A percentile compares a stretch with the other conserved stretches of the same genome.
phyloP scores from a whole-genome alignment of 2,329 filamentous ascomycete species.

The Phoma sp. region DNA sequence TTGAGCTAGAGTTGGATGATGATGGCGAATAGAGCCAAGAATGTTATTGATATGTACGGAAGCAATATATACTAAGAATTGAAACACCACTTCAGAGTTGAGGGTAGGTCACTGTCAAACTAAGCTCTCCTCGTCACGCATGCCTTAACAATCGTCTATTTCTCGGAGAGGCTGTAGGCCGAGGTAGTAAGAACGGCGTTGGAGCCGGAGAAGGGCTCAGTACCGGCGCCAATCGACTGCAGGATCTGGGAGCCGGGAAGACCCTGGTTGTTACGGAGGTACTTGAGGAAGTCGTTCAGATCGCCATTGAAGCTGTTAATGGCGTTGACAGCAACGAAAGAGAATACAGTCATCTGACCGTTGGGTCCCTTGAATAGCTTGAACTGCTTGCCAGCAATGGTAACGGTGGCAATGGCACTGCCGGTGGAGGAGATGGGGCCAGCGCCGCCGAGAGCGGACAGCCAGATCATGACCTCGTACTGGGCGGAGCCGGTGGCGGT shows the following conservation, averaged over 20 bases:
- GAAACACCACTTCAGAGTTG: not conserved
- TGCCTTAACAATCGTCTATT: slow-evolving; percentile 8
- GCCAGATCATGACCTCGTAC: slow-evolving; percentile 74
- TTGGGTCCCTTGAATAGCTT: slow-evolving; percentile 69
- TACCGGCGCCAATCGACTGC: slow-evolving; percentile 62
- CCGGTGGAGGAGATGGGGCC: slow-evolving; percentile 67
- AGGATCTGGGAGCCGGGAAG: slow-evolving; percentile 61
- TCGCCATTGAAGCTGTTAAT: slow-evolving; percentile 65
- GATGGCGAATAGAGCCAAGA: too few species aligned
- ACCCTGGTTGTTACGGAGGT: slow-evolving; percentile 60
- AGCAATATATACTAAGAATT: slow-evolving; percentile 8
- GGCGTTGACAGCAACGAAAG: slow-evolving; percentile 61
- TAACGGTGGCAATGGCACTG: slow-evolving; percentile 61
- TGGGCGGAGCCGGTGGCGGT: slow-evolving; percentile 56
- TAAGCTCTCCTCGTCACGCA: too few species aligned
- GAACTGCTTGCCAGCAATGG: slow-evolving; percentile 63
- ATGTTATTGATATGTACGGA: not conserved
- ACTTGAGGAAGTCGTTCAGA: slow-evolving; percentile 64
- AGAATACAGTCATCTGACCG: slow-evolving; percentile 66
- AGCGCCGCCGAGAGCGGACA: slow-evolving; percentile 64
- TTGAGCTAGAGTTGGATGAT: too few species aligned
- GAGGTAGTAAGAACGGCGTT: slow-evolving; percentile 56
- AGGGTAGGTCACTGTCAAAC: too few species aligned
- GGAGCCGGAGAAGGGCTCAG: slow-evolving; percentile 63
- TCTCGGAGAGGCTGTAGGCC: slow-evolving; percentile 47